Base-by-base conservation (phyloP, 2,329 filamentous ascomycete species). In the Scytalidium sp. region DNA sequence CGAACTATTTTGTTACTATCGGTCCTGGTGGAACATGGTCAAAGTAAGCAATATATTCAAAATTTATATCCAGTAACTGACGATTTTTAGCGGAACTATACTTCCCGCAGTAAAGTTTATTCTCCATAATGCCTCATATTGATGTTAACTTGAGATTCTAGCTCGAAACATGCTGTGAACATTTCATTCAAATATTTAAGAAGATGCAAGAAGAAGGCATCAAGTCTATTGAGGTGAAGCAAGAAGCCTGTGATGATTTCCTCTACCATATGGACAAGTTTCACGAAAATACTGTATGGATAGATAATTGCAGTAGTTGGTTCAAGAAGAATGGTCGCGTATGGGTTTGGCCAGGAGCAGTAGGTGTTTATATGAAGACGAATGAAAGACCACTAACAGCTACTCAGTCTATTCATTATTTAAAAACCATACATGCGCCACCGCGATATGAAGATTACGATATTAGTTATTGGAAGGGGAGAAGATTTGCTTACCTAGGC, bases 301-400 rank as follows among this genome's bases (percentile, higher is more conserved):
- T 52, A 29, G 51, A 56, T 20, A 51, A 60, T 23, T 60, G 60
- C 21, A 50, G 57, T 41, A 59, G 60, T 45, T 67, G 57, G 57
- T 58, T 53, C 48, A 59, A 59, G 40, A 54, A 59, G 55, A 15
- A 56, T 52, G 46, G 71, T 67, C 4, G 71, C 70, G 20, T 63
- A 70, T 11, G 68, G 74, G 43, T 79, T 2, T 79, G 74, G 73
- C 76, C 76, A 2, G 76, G 76, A 52, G 65, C 8, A 70, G 68
- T 10, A 72, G 69, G 1, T 69, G 77, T 36, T 41, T 32, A 27
- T 17, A 25, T 19, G 19, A 39, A 19, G 19, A 15, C 3, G 13
- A 43, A n/a, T 43, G 22, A 45, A 45, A 45, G 19, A 29, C 11
- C 15, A 19, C 21, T 32, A 1, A 66, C 68, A 36, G 64, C 17